Conservation (phyloP, 2,329 filamentous ascomycete species). For the Aspergillus proliferans region DNA sequence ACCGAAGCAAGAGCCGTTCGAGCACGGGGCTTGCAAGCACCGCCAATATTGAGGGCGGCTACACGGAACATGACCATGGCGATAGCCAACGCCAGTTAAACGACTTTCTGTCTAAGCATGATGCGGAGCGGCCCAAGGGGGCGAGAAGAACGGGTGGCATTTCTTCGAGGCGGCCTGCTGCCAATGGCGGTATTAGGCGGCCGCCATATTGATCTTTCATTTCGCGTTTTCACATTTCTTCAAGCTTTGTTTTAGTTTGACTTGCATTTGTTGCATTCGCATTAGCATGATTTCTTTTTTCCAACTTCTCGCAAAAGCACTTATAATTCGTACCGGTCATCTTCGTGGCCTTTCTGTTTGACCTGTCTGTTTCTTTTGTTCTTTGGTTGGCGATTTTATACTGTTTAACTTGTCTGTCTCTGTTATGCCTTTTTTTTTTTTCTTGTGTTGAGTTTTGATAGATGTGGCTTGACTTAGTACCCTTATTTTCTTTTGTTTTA, state of each 20-base stretch:
- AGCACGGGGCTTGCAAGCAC: conserved; percentile 22
- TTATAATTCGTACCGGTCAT: too few relatives aligned
- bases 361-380: too few relatives aligned
- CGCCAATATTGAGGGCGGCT: conserved; percentile 12
- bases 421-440: too few relatives aligned
- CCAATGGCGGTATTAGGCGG: conserved; percentile 26
- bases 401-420: too few relatives aligned
- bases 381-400: too few relatives aligned
- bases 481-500: too few relatives aligned
- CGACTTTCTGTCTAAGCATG: conserved; percentile 26
- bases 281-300: background rate
- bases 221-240: conserved; percentile 10
- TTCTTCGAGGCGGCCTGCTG: conserved; percentile 16
- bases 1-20: conserved; percentile 30
- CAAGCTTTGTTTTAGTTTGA: conserved; percentile 2
- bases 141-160: conserved; percentile 6
- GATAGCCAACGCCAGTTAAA: conserved; percentile 24
- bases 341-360: too few relatives aligned
- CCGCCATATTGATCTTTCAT: conserved; percentile 25
- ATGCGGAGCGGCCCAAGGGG: conserved; percentile 13
- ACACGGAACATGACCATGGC: conserved; percentile 9
- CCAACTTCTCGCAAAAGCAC: conserved; percentile 1
- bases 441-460: too few relatives aligned
- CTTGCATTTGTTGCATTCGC: background rate
- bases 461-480: too few relatives aligned